phyloP scores from a whole-genome alignment of 305 asterid genomes.

The Fraxinus ornus region DNA sequence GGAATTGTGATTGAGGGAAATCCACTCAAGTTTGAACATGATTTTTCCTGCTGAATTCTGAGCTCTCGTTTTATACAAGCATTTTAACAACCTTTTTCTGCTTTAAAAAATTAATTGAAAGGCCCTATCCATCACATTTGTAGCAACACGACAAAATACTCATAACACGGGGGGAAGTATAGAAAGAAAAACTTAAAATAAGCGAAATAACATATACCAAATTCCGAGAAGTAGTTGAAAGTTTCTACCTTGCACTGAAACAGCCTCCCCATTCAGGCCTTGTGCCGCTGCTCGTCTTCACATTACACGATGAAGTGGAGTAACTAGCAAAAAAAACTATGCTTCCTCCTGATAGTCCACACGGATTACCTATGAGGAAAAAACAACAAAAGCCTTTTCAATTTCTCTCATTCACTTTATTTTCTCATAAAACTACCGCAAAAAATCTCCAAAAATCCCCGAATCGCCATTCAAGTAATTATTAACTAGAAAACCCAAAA shows the following conservation, averaged over 20 bases:
- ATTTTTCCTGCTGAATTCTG: not conserved
- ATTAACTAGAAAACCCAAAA: not conserved
- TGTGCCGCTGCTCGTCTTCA: slow-evolving; percentile 12
- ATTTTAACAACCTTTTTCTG: not conserved
- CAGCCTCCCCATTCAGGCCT: slow-evolving; percentile 20
- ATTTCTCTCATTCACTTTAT: not conserved
- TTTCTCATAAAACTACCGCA: not conserved
- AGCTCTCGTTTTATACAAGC: not conserved
- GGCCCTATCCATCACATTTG: not conserved
- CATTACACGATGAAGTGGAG: slow-evolving; percentile 21
- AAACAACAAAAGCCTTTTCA: not conserved
- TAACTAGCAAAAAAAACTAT: slow-evolving; percentile 22
- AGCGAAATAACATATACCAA: not conserved
- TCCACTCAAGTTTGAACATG: not conserved
- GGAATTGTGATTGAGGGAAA: not conserved
- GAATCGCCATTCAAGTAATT: not conserved
- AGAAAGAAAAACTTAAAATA: not conserved
- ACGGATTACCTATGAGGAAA: slow-evolving; percentile 22
- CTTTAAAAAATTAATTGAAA: not conserved
- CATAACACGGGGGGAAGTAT: not conserved
- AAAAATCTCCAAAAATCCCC: not conserved
- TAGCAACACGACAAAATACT: not conserved
- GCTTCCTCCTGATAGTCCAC: slow-evolving; percentile 23
- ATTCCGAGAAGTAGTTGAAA: slow-evolving; percentile 7
- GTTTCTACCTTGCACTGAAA: slow-evolving; percentile 32